Evolutionary conservation across 495 filamentous ascomycete genomes (phyloP).

Genomic region (Tuber borchii): DNA sequence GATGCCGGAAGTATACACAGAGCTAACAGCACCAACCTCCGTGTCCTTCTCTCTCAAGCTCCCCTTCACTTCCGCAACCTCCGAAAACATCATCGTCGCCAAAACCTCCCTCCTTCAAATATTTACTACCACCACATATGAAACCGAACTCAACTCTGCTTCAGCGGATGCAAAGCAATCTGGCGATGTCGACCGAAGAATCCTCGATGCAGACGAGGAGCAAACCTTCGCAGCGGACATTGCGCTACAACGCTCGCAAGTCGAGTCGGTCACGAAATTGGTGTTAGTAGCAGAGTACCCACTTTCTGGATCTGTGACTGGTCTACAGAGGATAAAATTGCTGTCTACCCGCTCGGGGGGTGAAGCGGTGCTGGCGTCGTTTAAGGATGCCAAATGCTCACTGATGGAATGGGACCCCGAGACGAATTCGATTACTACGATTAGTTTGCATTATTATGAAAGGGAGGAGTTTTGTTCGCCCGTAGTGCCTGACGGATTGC

Average conservation of each 20-base stretch:
- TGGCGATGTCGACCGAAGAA: constrained; percentile 46
- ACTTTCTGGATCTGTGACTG: constrained; percentile 74
- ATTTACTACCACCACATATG: constrained; percentile 56
- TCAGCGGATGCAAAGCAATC: constrained; percentile 17
- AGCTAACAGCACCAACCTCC: constrained; percentile 84
- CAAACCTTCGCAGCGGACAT: constrained; percentile 56
- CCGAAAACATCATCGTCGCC: constrained; percentile 78
- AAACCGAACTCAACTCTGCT: constrained; percentile 49
- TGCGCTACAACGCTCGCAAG: constrained; percentile 51
- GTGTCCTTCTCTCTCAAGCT: constrained; percentile 80
- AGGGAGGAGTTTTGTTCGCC: constrained; percentile 60
- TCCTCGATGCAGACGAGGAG: constrained; percentile 57
- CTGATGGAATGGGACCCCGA: constrained; percentile 92
- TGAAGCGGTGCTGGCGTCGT: constrained; percentile 73
- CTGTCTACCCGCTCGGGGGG: constrained; percentile 66
- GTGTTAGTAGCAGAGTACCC: constrained; percentile 76
- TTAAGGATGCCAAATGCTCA: constrained; percentile 84
- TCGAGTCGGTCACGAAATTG: constrained; percentile 63
- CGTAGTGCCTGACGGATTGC: constrained; percentile 69
- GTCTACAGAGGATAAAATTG: constrained; percentile 67
- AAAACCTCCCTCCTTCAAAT: constrained; percentile 88
- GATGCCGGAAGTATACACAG: constrained; percentile 60
- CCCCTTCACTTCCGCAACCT: constrained; percentile 65
- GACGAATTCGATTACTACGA: constrained; percentile 66
- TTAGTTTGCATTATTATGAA: constrained; percentile 97